Base-by-base conservation (phyloP, 2,329 filamentous ascomycete species). In the Fusarium paranaense region DNA sequence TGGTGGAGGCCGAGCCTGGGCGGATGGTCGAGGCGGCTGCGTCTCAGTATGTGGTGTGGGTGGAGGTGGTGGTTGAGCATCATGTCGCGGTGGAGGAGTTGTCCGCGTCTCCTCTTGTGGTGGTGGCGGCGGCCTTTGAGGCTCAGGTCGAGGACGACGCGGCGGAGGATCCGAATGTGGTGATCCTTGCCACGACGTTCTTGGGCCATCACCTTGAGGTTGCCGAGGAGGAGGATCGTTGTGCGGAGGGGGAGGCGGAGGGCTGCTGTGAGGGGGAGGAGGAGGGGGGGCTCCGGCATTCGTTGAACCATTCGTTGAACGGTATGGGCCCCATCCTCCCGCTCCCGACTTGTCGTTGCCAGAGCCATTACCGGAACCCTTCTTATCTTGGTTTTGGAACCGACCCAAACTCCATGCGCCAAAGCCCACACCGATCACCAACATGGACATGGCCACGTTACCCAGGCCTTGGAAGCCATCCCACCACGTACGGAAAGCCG, bases 401-500 rank as follows among this genome's bases (percentile, higher is more conserved):
- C 83, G 79, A 14, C 84, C 83, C 65, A 83, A 74, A 3, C 92
- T 90, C 95, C 95, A 98, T 5, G 93, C 94, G 10, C 90, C 92
- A 32, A 97, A 84, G 6, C 92, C 95, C 30, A 97, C 92, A 7
- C 90, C 90, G 16, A 94, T 82, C 30, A 95, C 87, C 33, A 98
- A 85, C 72, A 97, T 83, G 35, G 92, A 83, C 79, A 97, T 91
- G 8, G 93, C 93, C 77, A 92, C 88, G 57, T 93, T 93, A 6
- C 93, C 93, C 72, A 93, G 89, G 40, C 91, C 90, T 74, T 93
- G 87, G 58, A 95, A 91, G 64, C 90, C 88, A 38, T 89, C 85
- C 84, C 94, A 92, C 93, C 94, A 97, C 59, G 88, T 85, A 77
- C 90, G 91, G 74, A 96, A 86, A 6, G 93, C 90, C 0, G 95